Base-by-base conservation (phyloP, 2,329 filamentous ascomycete species). In the Apiospora rasikravindrae region DNA sequence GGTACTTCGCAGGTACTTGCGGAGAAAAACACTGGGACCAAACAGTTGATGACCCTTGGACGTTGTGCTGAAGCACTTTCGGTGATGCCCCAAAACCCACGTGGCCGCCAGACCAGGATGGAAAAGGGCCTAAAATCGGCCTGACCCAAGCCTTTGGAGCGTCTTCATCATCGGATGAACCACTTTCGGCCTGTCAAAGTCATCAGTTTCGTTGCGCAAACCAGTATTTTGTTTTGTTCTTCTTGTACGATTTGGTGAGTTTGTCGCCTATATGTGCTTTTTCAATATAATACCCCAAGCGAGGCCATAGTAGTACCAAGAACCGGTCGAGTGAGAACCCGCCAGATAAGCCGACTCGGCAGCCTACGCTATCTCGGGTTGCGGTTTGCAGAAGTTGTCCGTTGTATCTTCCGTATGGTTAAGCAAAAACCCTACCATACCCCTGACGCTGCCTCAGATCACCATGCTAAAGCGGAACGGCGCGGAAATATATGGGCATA, bases 61-160 rank as follows among this genome's bases (percentile, higher is more conserved):
- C 37, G 57, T 40, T 64, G 57, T 33, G 33, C 57, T 40, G 57
- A 64, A 40, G 57, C 40, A 40, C 33, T 16, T 33, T 64, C 57
- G 57, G 33, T 64, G 57, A 64, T 64, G 33, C 57, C 57, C 57
- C 33, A 64, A 64, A 64, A 64, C 22, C 57, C 57, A 64, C 57
- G 57, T 64, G 57, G 57, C 57, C 57, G 33, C 57, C 57, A 40
- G 57, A 64, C 57, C 22, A 64, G 57, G 57, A 40, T 64, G 22
- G 33, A 5, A 14, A 8, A 29, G 57, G 57, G 16, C 51, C 57
- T 64, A 64, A 64, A 64, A 64, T 24, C 33, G 57, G 57, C 22
- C 57, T n/a, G 33, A 40, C 33, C 57, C 57, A 64, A 37, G 57
- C 57, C 33, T 22, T 19, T 64, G 57, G 57, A 64, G 57, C 33